These are phyloP conservation scores for Penicillium ochrochloron DNA, from an alignment of 495 filamentous ascomycete species.

Conservation along the genomic window DNA sequence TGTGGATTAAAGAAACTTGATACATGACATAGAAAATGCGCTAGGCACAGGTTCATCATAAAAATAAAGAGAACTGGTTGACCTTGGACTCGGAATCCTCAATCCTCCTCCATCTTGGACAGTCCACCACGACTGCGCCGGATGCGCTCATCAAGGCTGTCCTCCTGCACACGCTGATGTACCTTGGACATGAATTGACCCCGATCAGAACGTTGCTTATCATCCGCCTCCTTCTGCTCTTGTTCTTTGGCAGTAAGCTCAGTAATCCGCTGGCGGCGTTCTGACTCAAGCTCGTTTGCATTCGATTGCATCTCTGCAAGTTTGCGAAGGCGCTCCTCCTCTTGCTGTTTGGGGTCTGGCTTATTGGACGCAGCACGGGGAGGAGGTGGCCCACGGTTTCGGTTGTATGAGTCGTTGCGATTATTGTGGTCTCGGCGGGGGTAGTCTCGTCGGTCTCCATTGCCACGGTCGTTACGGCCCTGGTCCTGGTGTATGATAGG, in stretches of 20 bases:
- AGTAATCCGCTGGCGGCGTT: constrained; percentile 72
- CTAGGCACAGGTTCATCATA: neutral
- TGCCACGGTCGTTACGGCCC: constrained; percentile 19
- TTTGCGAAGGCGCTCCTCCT: constrained; percentile 58
- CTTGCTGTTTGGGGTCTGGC: constrained; percentile 31
- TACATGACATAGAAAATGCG: constrained; percentile 7
- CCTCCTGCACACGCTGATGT: constrained; percentile 46
- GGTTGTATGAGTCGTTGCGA: constrained; percentile 26
- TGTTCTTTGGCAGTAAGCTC: constrained; percentile 69
- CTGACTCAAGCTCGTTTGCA: constrained; percentile 75
- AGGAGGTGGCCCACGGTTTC: constrained; percentile 26
- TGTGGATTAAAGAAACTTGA: neutral
- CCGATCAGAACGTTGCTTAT: constrained; percentile 46
- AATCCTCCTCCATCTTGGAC: constrained; percentile 44
- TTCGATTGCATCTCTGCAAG: constrained; percentile 88
- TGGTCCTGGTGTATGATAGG: constrained; percentile 18
- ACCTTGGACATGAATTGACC: constrained; percentile 47
- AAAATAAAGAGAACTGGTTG: neutral
- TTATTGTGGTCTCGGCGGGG: constrained; percentile 24
- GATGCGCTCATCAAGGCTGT: constrained; percentile 51
- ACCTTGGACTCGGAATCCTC: neutral
- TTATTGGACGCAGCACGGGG: constrained; percentile 19
- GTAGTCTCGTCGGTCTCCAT: constrained; percentile 24
- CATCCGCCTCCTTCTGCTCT: constrained; percentile 65
- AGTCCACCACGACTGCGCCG: constrained; percentile 46